A percentile compares a stretch with the other conserved stretches of the same genome.
phyloP scores from a whole-genome alignment of 495 filamentous ascomycete species.

The Aspergillus nanangensis region DNA sequence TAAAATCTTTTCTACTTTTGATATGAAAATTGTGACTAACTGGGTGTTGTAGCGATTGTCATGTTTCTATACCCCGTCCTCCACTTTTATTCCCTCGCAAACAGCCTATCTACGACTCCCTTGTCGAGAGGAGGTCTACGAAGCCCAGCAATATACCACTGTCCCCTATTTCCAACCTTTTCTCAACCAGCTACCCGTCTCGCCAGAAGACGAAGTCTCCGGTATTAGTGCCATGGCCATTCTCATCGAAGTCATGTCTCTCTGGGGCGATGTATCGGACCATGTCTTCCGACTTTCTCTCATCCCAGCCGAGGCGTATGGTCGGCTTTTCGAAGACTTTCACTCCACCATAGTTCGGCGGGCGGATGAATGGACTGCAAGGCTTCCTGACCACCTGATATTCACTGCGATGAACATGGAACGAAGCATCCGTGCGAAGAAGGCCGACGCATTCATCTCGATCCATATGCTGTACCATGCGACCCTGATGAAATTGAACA shows the following conservation, averaged over 20 bases:
- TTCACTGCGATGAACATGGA: slow-evolving; percentile 51
- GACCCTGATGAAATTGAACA: slow-evolving; percentile 57
- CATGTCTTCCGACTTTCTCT: slow-evolving; percentile 52
- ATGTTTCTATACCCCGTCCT: slow-evolving; percentile 47
- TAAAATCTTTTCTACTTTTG: slow-evolving; percentile 9
- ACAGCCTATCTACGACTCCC: slow-evolving; percentile 61
- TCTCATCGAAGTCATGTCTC: slow-evolving; percentile 53
- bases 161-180: slow-evolving; percentile 55
- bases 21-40: no score
- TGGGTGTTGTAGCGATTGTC: slow-evolving; percentile 43
- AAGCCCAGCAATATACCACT: slow-evolving; percentile 45
- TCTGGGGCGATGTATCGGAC: slow-evolving; percentile 61
- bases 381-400: slow-evolving; percentile 38
- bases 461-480: slow-evolving; percentile 61
- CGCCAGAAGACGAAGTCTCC: slow-evolving; percentile 25
- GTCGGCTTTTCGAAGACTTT: slow-evolving; percentile 42
- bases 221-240: slow-evolving; percentile 53
- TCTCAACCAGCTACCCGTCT: slow-evolving; percentile 24
- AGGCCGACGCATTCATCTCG: slow-evolving; percentile 49
- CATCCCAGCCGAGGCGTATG: slow-evolving; percentile 38
- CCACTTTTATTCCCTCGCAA: slow-evolving; percentile 40
- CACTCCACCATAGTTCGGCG: slow-evolving; percentile 43
- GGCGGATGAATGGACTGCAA: slow-evolving; percentile 45
- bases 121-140: slow-evolving; percentile 52
- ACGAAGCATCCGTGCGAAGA: slow-evolving; percentile 37